A percentile compares a stretch with the other conserved stretches of the same genome.
These are phyloP conservation scores for Rutstroemia sp. DNA, from an alignment of 2,329 filamentous ascomycete genomes.

Conservation along the genomic window DNA sequence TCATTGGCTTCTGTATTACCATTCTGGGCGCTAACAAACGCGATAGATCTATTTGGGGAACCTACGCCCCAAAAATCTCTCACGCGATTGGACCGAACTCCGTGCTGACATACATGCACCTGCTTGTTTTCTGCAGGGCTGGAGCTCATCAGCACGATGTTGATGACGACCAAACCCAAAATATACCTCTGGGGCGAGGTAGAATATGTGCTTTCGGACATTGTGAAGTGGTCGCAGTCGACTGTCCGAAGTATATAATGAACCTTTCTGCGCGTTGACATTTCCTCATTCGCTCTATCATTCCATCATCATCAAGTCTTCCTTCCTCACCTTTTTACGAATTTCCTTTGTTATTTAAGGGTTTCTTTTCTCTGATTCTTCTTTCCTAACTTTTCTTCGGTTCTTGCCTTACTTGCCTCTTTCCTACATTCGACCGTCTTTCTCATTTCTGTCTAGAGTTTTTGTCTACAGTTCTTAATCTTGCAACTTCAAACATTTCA, in stretches of 20 bases:
- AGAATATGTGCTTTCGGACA: neutral
- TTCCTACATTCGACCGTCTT: neutral
- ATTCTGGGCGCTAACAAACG: conserved; percentile 1
- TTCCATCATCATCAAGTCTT: neutral
- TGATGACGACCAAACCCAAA: neutral
- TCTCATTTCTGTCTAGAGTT: no score
- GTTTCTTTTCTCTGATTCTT: neutral
- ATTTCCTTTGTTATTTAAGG: neutral
- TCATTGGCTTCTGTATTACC: no score
- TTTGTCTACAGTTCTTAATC: no score
- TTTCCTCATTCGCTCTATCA: neutral
- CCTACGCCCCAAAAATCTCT: neutral
- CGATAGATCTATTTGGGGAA: neutral
- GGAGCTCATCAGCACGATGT: neutral
- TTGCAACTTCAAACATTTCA: neutral
- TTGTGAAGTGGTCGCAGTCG: neutral
- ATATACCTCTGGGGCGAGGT: neutral
- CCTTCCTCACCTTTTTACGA: neutral
- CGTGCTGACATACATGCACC: neutral
- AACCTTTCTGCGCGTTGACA: neutral
- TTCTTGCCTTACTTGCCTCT: neutral
- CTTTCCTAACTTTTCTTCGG: neutral
- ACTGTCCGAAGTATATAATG: neutral
- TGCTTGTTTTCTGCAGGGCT: neutral
- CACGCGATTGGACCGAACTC: neutral